These are phyloP conservation scores for Fraxinus pennsylvanica DNA, from an alignment of 257 asterid species.

Conservation along the genomic window DNA sequence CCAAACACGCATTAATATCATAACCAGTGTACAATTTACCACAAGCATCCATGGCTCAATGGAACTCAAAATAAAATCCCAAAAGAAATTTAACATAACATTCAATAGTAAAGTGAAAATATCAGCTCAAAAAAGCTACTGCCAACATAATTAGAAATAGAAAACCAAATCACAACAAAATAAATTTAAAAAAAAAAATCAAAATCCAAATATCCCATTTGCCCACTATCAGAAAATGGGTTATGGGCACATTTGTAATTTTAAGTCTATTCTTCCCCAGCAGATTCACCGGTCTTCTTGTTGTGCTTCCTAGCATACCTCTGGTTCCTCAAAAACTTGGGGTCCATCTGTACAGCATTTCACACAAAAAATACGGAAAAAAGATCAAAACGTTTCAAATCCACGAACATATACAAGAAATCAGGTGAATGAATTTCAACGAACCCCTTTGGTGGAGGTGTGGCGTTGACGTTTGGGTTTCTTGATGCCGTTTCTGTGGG, in stretches of 20 bases:
- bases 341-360: slow-evolving; percentile 59
- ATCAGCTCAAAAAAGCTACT: background rate
- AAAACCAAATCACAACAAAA: background rate
- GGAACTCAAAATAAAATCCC: background rate
- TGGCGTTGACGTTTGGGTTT: slow-evolving; percentile 74
- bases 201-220: background rate
- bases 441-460: slow-evolving; percentile 82
- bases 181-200: background rate
- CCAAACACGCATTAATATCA: too few relatives aligned
- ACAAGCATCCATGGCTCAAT: background rate
- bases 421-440: background rate
- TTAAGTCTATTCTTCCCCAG: slow-evolving; percentile 52
- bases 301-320: slow-evolving; percentile 96
- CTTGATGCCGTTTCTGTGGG: slow-evolving; percentile 88
- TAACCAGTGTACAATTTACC: background rate
- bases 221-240: background rate
- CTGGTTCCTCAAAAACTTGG: slow-evolving; percentile 90
- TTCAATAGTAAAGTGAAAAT: background rate
- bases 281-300: slow-evolving; percentile 45
- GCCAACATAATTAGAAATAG: background rate
- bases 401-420: background rate
- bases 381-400: too few relatives aligned
- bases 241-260: background rate
- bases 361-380: background rate
- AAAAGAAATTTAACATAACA: background rate